phyloP scores from a whole-genome alignment of 208 protist species.

The Blastocrithidia nonstop region DNA sequence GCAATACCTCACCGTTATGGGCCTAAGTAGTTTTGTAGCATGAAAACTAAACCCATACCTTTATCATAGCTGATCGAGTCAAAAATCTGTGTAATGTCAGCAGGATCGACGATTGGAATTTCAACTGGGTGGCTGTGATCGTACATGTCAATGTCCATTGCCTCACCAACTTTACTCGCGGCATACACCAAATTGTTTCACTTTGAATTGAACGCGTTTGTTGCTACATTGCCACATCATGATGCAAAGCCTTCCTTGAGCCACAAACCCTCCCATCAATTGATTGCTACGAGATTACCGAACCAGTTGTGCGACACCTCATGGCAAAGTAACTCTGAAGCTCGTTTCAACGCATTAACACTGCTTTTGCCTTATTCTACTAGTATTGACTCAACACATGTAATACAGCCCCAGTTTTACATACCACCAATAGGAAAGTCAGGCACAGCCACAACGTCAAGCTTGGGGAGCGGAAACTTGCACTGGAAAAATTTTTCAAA shows the following conservation, averaged over 20 bases:
- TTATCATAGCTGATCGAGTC: conserved; percentile 95
- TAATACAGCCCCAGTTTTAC: conserved; percentile 93
- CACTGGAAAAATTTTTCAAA: conserved; percentile 84
- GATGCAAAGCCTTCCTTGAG: conserved; percentile 99
- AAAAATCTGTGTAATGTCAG: conserved; percentile 95
- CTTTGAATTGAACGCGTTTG: conserved; percentile 55
- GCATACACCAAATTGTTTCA: conserved; percentile 85
- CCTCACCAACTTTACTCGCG: conserved; percentile 23
- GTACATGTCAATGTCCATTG: conserved; percentile 83
- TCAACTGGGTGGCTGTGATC: conserved; percentile 92
- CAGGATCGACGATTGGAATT: conserved; percentile 82
- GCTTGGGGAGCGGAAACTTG: conserved; percentile 91
- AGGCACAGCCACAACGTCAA: conserved; percentile 94
- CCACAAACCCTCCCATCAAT: conserved; percentile 98
- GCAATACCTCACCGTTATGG: conserved; percentile 73
- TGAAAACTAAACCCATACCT: conserved; percentile 87
- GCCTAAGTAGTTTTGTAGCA: conserved; percentile 87
- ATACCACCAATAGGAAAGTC: conserved; percentile 95
- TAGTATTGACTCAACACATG: conserved; percentile 84
- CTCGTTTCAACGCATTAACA: conserved; percentile 42
- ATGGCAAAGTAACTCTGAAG: conserved; percentile 87
- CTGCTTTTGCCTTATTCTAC: conserved; percentile 55
- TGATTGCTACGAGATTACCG: conserved; percentile 97
- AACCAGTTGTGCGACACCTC: conserved; percentile 98
- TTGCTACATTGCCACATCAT: conserved; percentile 86